phyloP scores from a whole-genome alignment of 176 grass and related monocot genomes.

The Coix lacrymajobi region DNA sequence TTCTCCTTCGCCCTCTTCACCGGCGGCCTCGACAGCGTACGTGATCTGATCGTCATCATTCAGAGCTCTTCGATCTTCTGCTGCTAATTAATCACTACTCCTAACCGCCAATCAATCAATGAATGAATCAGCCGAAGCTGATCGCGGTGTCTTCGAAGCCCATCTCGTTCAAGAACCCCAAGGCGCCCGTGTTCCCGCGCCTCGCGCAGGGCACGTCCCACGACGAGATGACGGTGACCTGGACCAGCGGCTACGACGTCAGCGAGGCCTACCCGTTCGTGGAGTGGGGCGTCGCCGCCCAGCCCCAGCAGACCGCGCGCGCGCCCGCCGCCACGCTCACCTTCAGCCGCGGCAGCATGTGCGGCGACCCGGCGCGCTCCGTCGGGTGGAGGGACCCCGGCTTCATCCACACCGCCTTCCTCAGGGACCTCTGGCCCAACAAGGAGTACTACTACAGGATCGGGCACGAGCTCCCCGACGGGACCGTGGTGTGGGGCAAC shows the following conservation, averaged over 20 bases:
- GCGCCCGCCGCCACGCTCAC: slow-evolving; percentile 76
- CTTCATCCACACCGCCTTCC: slow-evolving; percentile 90
- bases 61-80: no score
- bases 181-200: slow-evolving; percentile 82
- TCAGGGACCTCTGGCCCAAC: slow-evolving; percentile 80
- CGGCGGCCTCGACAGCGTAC: slow-evolving; percentile 66
- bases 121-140: slow-evolving; percentile 37
- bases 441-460: slow-evolving; percentile 79
- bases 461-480: slow-evolving; percentile 50
- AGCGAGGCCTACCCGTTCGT: slow-evolving; percentile 92
- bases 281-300: slow-evolving; percentile 47
- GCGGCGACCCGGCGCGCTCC: slow-evolving; percentile 75
- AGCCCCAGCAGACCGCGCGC: not conserved
- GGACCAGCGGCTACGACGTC: slow-evolving; percentile 94
- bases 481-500: slow-evolving; percentile 46
- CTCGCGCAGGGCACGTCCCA: slow-evolving; percentile 82
- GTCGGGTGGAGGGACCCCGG: slow-evolving; percentile 88
- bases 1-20: slow-evolving; percentile 75
- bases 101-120: not conserved
- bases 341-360: slow-evolving; percentile 70
- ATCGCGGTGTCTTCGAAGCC: slow-evolving; percentile 54
- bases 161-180: slow-evolving; percentile 49
- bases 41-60: no score
- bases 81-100: no score
- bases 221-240: slow-evolving; percentile 87